Evolutionary conservation across 1,139 yeast genomes (phyloP), one percentile per base, ranked within the genome.

Genomic region (Debaryomyces psychrophilus): DNA sequence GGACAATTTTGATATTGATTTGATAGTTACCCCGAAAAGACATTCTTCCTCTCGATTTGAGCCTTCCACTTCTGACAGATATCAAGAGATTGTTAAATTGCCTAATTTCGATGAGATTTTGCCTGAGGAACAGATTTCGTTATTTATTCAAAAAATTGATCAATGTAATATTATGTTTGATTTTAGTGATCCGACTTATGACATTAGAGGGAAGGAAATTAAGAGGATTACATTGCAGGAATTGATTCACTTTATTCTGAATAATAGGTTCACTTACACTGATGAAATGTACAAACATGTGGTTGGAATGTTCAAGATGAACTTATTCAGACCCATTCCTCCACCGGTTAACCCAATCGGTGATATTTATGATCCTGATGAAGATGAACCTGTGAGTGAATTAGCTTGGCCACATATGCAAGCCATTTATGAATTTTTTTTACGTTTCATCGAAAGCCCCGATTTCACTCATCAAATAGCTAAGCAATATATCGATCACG

Each of bases 351-450:
- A 95, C 64, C 98, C 98, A 3, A 81, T 92, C 35, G 99, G 99
- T 31, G 99, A 95, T 52, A 79, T 93, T 25, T 95, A 81, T 65
- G 99, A 95, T 60, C 99, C 99, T 0, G 99, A 93, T 70, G 99
- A 93, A 69, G 99, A 93, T 69, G 99, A 93, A 68, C 98, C 98
- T 1, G 96, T 93, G 36, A 83, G 84, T 60, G 99, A 95, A 64
- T 82, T 93, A 51, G 93, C 98, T 5, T 93, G 99, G 99, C 97
- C 99, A 4, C 99, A 93, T 65, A 93, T 95, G 97, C 96, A 90
- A 68, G 82, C 92, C 37, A 96, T 92, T 37, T 93, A 95, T 69
- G 98, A 93, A 65, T 90, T 93, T 61, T 93, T 93, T 64, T 73
- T 95, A 52, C 76, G 97, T 59, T 93, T 93, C 68, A 86, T 93